Base-by-base conservation (phyloP, 257 asterid genomes). In the Solanum arcanum region DNA sequence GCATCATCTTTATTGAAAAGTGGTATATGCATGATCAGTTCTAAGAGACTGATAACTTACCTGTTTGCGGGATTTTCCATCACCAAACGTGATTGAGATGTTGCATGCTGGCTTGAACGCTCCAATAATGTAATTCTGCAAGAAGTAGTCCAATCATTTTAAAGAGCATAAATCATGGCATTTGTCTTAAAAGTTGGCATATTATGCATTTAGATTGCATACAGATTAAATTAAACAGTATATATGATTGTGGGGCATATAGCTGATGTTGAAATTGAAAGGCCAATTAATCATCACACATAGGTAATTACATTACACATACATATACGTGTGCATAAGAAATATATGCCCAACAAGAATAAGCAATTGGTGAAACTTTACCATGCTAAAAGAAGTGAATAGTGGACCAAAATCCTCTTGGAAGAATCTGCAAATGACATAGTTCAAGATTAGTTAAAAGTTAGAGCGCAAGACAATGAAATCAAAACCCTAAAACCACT, bases 21-120 rank as follows among this genome's bases (percentile, higher is more conserved):
- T 62, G 25, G 6, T 66, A 41, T 66, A 62, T 16, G 6, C 66
- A 62, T 62, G 77, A 60, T 14, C 37, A 37, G 18, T 76, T 18
- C 9, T 75, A 75, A 39, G 74, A 85, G 47, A 74, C 41, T 39
- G 44, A 86, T 83, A 12, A 21, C 31, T 12, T 92, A 96, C 99
- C 99, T 93, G 98, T 91, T 94, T 96, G 60, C 99, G 92, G 89
- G 94, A 70, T 90, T 94, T 96, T 60, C 95, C 99, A 90, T 96
- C 99, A 14, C 98, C 56, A 87, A 96, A 95, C 14, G 94, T 86
- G 83, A 96, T 88, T 41, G 94, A 90, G 90, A 96, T 86, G 90
- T 93, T 92, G 96, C 99, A 96, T 73, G 98, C 97, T 15, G 99
- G 98, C 91, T 96, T 96, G 91, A 96, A 96, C 56, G 99, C 99